Percentiles rank a stretch among this genome's conserved stretches.
phyloP scores from a whole-genome alignment of 1,284 basidiomycete genomes.

The Nidula niveotomentosa region DNA sequence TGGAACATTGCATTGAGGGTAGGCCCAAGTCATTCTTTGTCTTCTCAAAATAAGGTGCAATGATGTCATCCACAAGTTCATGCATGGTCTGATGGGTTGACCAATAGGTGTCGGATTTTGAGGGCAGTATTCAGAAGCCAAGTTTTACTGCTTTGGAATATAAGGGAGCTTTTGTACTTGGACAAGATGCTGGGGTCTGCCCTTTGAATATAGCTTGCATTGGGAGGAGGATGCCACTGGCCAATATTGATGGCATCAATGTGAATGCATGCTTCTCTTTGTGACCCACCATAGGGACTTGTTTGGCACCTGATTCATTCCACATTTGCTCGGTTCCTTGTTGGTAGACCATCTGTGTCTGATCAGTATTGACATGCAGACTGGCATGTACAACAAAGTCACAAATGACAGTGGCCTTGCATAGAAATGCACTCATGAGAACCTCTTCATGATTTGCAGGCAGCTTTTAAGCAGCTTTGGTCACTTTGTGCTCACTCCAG shows the following conservation, averaged over 20 bases:
- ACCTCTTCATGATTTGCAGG: slow-evolving; percentile 21
- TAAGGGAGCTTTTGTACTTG: slow-evolving; percentile 9
- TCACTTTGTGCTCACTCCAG: slow-evolving; percentile 25
- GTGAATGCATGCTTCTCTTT: slow-evolving; percentile 37
- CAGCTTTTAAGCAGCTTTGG: slow-evolving; percentile 28
- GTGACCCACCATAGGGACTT: slow-evolving; percentile 25
- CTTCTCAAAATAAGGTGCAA: slow-evolving; percentile 28
- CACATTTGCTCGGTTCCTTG: slow-evolving; percentile 22
- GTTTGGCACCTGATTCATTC: slow-evolving; percentile 19
- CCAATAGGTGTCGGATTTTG: slow-evolving; percentile 32
- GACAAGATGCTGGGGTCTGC: slow-evolving; percentile 17
- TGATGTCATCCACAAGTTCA: slow-evolving; percentile 24
- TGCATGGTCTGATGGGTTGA: slow-evolving; percentile 32
- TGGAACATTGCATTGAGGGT: slow-evolving; percentile 19
- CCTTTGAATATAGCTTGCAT: slow-evolving; percentile 28
- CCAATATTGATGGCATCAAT: slow-evolving; percentile 20
- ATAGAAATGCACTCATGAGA: slow-evolving; percentile 18
- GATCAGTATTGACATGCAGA: slow-evolving; percentile 28
- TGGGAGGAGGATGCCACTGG: slow-evolving; percentile 24
- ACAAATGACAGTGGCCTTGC: slow-evolving; percentile 16
- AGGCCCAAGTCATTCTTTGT: slow-evolving; percentile 16
- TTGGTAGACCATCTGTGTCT: slow-evolving; percentile 23
- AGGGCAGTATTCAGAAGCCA: slow-evolving; percentile 26
- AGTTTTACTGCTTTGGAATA: slow-evolving; percentile 16
- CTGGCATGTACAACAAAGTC: slow-evolving; percentile 15